Conservation (phyloP, 257 asterid genomes). For the Paraleonurus japonicus region DNA sequence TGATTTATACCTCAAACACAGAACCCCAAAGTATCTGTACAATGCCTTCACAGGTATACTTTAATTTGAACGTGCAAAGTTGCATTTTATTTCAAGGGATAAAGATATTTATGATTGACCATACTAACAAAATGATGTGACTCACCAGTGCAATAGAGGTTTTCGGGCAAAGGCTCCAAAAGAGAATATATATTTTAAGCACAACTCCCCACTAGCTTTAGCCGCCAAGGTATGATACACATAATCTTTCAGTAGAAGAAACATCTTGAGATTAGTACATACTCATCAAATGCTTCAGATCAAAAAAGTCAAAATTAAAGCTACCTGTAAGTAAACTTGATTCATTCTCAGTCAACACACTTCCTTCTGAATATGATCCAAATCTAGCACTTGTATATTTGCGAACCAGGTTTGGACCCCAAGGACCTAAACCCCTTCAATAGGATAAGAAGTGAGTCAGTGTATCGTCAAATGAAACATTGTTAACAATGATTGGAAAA, state of each 20-base stretch:
- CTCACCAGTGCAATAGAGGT: conserved; percentile 71
- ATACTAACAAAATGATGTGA: background rate
- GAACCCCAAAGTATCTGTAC: background rate
- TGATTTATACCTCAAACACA: background rate
- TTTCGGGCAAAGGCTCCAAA: conserved; percentile 80
- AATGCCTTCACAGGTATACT: background rate
- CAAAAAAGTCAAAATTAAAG: background rate
- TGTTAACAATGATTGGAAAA: background rate
- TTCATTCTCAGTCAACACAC: conserved; percentile 52
- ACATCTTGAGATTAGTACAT: conserved; percentile 28
- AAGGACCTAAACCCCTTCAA: conserved; percentile 84
- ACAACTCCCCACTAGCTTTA: conserved; percentile 84
- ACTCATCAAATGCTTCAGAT: background rate
- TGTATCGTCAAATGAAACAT: background rate
- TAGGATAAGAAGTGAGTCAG: conserved; percentile 20
- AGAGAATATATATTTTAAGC: conserved; percentile 76
- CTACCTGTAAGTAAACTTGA: conserved; percentile 74
- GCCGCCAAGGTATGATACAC: conserved; percentile 79
- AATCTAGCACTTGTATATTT: conserved; percentile 75
- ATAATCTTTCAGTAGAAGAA: conserved; percentile 50
- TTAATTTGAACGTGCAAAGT: background rate
- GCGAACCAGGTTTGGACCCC: conserved; percentile 84
- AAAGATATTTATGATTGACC: conserved; percentile 2
- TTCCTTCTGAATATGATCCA: conserved; percentile 55
- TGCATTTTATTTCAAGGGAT: background rate